Evolutionary conservation across 768 basidiomycete genomes (phyloP).

Genomic region (Tulasnella sp.): DNA sequence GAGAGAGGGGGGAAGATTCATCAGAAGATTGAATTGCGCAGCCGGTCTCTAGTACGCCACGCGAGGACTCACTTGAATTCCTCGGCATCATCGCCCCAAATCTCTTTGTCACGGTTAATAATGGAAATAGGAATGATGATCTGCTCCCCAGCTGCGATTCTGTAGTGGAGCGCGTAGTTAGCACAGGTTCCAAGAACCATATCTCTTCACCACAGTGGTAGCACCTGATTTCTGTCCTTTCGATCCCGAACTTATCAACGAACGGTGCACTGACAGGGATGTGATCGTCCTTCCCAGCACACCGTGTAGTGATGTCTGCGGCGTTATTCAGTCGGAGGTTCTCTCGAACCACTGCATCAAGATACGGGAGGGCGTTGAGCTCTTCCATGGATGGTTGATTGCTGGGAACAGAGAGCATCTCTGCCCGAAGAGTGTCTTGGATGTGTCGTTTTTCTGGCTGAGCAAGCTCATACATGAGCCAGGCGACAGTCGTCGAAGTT

Average conservation of each 20-base stretch:
- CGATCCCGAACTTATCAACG: slow-evolving; percentile 11
- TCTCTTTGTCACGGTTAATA: slow-evolving; percentile 48
- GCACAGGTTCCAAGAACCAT: not conserved
- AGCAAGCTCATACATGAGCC: slow-evolving; percentile 17
- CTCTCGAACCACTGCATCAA: slow-evolving; percentile 34
- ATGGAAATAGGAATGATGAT: slow-evolving; percentile 48
- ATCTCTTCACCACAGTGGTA: not conserved
- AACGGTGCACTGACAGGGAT: slow-evolving; percentile 25
- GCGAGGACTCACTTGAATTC: slow-evolving; percentile 49
- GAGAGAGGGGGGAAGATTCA: not conserved
- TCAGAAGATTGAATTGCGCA: too few relatives aligned
- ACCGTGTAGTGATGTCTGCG: not conserved
- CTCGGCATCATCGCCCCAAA: slow-evolving; percentile 63
- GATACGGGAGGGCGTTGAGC: slow-evolving; percentile 34
- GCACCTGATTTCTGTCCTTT: slow-evolving; percentile 19
- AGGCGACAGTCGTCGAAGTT: slow-evolving; percentile 33
- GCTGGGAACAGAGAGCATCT: slow-evolving; percentile 30
- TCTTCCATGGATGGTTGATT: slow-evolving; percentile 31
- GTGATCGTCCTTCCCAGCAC: slow-evolving; percentile 10
- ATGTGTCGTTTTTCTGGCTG: slow-evolving; percentile 43
- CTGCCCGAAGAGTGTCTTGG: slow-evolving; percentile 52
- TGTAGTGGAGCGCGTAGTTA: not conserved
- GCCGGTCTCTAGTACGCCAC: not conserved
- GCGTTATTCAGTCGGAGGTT: slow-evolving; percentile 23
- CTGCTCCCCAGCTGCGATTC: slow-evolving; percentile 38